A percentile compares a stretch with the other conserved stretches of the same genome.
These are phyloP conservation scores for Puccinia horiana DNA, from an alignment of 1,284 basidiomycete species.

Conservation along the genomic window DNA sequence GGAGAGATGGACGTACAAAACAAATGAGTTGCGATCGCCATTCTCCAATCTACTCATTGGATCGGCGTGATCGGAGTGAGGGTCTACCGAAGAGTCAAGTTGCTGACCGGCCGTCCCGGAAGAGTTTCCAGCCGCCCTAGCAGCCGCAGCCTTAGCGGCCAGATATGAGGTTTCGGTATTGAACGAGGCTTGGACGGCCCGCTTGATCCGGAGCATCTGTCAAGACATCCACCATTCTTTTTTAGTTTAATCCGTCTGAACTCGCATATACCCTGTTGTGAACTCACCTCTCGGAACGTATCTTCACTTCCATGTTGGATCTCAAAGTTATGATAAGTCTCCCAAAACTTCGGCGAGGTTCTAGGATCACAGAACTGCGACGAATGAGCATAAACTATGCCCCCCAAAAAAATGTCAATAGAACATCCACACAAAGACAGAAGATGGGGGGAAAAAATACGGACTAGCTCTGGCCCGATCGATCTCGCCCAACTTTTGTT, in stretches of 20 bases:
- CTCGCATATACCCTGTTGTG: too few relatives aligned
- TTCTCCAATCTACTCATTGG: slow-evolving; percentile 64
- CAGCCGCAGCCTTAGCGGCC: slow-evolving; percentile 61
- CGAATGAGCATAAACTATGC: slow-evolving; percentile 85
- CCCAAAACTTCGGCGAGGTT: slow-evolving; percentile 58
- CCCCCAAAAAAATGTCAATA: background rate
- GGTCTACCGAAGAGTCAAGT: slow-evolving; percentile 55
- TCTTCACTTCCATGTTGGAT: slow-evolving; percentile 38
- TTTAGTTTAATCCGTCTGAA: too few relatives aligned
- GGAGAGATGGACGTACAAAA: slow-evolving; percentile 48
- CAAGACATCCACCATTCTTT: too few relatives aligned
- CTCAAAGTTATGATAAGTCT: slow-evolving; percentile 39
- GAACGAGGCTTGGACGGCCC: slow-evolving; percentile 96
- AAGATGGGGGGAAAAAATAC: background rate
- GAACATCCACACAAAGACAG: background rate
- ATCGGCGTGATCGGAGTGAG: slow-evolving; percentile 55
- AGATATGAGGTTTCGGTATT: slow-evolving; percentile 78
- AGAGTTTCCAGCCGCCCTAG: slow-evolving; percentile 63
- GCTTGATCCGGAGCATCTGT: slow-evolving; percentile 77
- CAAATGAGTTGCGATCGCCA: slow-evolving; percentile 45
- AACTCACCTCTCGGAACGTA: slow-evolving; percentile 20
- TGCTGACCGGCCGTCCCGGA: slow-evolving; percentile 45
- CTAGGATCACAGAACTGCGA: slow-evolving; percentile 98
- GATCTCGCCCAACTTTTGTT: slow-evolving; percentile 97
- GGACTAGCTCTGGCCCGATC: slow-evolving; percentile 82